Evolutionary conservation across 163 green algal genomes (phyloP), one percentile per base, ranked within the genome.

Genomic region (Scenedesmus sp.): DNA sequence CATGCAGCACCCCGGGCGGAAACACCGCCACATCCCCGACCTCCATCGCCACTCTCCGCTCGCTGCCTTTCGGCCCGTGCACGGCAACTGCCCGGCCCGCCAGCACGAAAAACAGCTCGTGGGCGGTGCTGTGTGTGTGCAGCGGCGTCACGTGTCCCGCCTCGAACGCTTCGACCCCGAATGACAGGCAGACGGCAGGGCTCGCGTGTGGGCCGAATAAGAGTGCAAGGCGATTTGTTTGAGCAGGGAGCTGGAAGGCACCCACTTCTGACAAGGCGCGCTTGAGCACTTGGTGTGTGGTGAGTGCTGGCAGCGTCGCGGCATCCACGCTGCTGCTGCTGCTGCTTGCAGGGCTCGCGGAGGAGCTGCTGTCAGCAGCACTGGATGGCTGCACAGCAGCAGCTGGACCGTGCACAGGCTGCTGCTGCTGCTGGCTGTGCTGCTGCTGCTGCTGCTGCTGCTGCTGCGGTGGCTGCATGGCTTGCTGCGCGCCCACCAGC

Each of bases 51-150:
- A 94, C 94, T 0, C 34, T 46, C 83, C 67, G 67, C 70, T 83
- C 18, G 16, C n/a, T 55, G 0, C 56, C 34, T 0, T 46, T 16
- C 3, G 66, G 66, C 18, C 86, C 86, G 46, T 86, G 90, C 74
- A 91, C 86, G 10, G 3, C 91, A 20, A 64, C 64, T 2, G 57
- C 93, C n/a, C 89, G 84, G 59, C 95, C 95, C 3, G 87, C 94
- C 59, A 97, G 83, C 73, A 97, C 93, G 62, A 97, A 95, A 90
- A 97, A 97, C 34, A 97, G 81, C 91, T 97, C 96, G 90, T 97
- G 93, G 0, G 93, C 95, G 7, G 57, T 67, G 86, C 87, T 88
- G 91, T 97, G 95, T 8, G 94, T 93, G 93, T 97, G 95, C 54
- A 93, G 93, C 9, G 94, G 91, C 8, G 95, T 96, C 34, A 86